A percentile compares a stretch with the other conserved stretches of the same genome.
Evolutionary conservation across 176 grass and related monocot genomes (phyloP).

Genomic region (Eleusine coracana): DNA sequence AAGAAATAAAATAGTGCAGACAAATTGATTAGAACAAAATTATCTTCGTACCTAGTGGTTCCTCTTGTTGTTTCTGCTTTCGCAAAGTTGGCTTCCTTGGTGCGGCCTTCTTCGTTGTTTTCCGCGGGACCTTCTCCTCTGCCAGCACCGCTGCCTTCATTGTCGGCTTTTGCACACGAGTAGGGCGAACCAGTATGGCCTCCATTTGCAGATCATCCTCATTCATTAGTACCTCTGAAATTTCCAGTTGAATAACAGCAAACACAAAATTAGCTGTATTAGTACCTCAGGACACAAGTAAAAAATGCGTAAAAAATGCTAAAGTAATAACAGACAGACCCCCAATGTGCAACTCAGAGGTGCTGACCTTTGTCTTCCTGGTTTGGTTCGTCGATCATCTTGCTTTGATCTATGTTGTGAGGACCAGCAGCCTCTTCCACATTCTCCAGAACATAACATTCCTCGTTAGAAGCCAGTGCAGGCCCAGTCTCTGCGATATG

Average conservation of each 20-base stretch:
- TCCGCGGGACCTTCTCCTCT: conserved; percentile 16
- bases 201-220: background rate
- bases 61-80: conserved; percentile 29
- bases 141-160: background rate
- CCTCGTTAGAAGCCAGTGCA: background rate
- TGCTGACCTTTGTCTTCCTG: conserved; percentile 35
- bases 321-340: too few species aligned
- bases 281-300: too few species aligned
- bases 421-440: background rate
- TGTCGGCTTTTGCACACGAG: conserved; percentile 25
- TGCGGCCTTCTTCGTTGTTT: conserved; percentile 11
- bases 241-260: too few species aligned
- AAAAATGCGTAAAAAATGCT: too few species aligned
- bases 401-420: background rate
- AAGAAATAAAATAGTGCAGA: background rate
- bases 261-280: too few species aligned
- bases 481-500: background rate
- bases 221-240: too few species aligned
- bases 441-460: background rate
- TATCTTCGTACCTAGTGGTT: background rate
- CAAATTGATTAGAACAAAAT: background rate
- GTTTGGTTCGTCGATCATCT: background rate
- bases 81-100: background rate
- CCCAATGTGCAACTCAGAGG: too few species aligned
- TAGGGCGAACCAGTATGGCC: background rate